Conservation (phyloP, 768 basidiomycete genomes). For the Termitomyces sp. region DNA sequence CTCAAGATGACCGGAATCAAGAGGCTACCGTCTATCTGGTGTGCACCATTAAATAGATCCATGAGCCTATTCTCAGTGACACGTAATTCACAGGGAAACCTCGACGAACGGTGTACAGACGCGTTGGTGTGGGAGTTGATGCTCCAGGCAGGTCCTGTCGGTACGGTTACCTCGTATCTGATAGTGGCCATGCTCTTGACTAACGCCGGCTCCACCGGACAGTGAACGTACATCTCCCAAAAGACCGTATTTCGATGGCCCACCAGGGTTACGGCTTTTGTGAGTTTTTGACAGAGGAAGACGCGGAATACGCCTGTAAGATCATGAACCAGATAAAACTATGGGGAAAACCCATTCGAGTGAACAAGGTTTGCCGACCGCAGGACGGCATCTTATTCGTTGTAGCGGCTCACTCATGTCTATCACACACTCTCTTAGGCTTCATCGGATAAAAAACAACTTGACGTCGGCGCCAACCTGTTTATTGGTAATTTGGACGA, state of each 20-base stretch:
- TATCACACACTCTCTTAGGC: conserved; percentile 51
- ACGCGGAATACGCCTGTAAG: conserved; percentile 99
- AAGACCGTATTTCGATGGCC: conserved; percentile 96
- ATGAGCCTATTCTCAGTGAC: conserved; percentile 9
- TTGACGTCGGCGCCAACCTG: conserved; percentile 96
- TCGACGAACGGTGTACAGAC: conserved; percentile 93
- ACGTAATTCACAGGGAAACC: conserved; percentile 69
- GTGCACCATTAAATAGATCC: conserved; percentile 11
- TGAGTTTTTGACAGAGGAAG: conserved; percentile 98
- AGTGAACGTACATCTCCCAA: conserved; percentile 98
- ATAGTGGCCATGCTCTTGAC: neutral
- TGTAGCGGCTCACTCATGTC: neutral
- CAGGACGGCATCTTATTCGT: neutral
- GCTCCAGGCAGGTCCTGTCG: conserved; percentile 98
- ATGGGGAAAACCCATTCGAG: conserved; percentile 97
- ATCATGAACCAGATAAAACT: conserved; percentile 99
- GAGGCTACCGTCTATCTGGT: conserved; percentile 90
- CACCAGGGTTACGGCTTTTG: conserved; percentile 99
- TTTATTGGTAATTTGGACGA: conserved; percentile 97
- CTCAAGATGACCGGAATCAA: conserved; percentile 88
- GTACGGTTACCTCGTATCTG: conserved; percentile 47
- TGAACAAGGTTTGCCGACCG: conserved; percentile 82
- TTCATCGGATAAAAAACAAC: conserved; percentile 96
- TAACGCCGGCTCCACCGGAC: conserved; percentile 1
- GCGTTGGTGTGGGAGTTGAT: conserved; percentile 97